phyloP scores from a whole-genome alignment of 306 rosid species.

The Trichosanthes cucumerina region DNA sequence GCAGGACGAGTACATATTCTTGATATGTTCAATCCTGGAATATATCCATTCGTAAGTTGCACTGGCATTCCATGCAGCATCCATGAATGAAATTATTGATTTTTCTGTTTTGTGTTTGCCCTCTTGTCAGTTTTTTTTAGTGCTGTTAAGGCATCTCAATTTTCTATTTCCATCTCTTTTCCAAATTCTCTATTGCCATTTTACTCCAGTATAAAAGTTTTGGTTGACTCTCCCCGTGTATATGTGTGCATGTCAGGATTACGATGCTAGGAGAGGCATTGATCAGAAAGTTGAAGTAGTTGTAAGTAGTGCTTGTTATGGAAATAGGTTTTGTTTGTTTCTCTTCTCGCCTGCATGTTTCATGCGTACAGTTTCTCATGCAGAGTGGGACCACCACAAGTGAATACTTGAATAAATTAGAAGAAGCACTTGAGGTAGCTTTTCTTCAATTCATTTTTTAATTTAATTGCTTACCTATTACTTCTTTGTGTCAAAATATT shows the following conservation, averaged over 20 bases:
- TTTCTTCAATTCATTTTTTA: background rate
- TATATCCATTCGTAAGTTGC: conserved; percentile 74
- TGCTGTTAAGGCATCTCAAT: background rate
- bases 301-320: conserved; percentile 35
- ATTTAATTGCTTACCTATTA: background rate
- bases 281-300: conserved; percentile 78
- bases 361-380: conserved; percentile 6
- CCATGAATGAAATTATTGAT: background rate
- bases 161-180: background rate
- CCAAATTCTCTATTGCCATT: background rate
- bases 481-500: background rate
- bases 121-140: background rate
- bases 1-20: conserved; percentile 76
- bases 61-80: background rate
- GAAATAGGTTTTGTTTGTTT: conserved; percentile 10
- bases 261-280: conserved; percentile 68
- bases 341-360: background rate
- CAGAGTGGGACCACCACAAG: conserved; percentile 72
- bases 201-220: background rate
- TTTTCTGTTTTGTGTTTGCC: conserved; percentile 10
- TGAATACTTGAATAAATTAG: conserved; percentile 67
- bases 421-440: conserved; percentile 70
- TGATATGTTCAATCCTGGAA: conserved; percentile 88
- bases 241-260: conserved; percentile 33
- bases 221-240: background rate